phyloP scores from a whole-genome alignment of 352 stramenopile species.

The Nothophytophthora sp. region DNA sequence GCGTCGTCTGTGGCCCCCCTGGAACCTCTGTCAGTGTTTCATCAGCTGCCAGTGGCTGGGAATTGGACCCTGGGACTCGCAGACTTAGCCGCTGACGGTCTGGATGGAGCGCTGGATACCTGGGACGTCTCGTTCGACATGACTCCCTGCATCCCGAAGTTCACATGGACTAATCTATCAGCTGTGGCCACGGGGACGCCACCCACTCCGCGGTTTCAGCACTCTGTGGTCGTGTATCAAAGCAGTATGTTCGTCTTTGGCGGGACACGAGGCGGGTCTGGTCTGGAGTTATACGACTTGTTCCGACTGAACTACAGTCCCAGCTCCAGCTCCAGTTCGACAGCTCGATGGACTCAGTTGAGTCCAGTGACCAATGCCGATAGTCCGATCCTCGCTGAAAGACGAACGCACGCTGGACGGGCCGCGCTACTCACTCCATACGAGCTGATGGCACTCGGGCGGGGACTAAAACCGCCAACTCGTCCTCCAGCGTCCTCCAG shows the following conservation, averaged over 20 bases:
- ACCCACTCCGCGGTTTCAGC: constrained; percentile 54
- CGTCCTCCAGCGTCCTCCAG: constrained; percentile 24
- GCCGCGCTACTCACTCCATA: constrained; percentile 46
- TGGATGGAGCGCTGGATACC: constrained; percentile 39
- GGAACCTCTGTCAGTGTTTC: constrained; percentile 57
- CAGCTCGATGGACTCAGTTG: constrained; percentile 47
- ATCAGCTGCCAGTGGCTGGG: constrained; percentile 47
- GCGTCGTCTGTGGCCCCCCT: constrained; percentile 16
- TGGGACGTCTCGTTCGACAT: constrained; percentile 65
- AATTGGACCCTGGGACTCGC: constrained; percentile 64
- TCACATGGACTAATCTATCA: constrained; percentile 53
- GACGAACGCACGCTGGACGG: constrained; percentile 31
- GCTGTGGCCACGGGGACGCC: constrained; percentile 28
- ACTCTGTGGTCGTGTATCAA: constrained; percentile 56
- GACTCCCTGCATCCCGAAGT: constrained; percentile 49
- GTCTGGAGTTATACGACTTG: constrained; percentile 44
- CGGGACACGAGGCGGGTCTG: constrained; percentile 34
- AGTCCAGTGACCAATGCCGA: constrained; percentile 19
- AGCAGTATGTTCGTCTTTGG: constrained; percentile 77
- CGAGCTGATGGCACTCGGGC: constrained; percentile 43
- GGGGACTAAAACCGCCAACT: constrained; percentile 21
- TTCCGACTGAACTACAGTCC: constrained; percentile 65
- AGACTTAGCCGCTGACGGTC: constrained; percentile 41
- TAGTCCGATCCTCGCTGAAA: constrained; percentile 25
- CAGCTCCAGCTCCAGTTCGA: constrained; percentile 9